phyloP scores from a whole-genome alignment of 371 early-diverging fungal species.

The Vairimorpha apis region DNA sequence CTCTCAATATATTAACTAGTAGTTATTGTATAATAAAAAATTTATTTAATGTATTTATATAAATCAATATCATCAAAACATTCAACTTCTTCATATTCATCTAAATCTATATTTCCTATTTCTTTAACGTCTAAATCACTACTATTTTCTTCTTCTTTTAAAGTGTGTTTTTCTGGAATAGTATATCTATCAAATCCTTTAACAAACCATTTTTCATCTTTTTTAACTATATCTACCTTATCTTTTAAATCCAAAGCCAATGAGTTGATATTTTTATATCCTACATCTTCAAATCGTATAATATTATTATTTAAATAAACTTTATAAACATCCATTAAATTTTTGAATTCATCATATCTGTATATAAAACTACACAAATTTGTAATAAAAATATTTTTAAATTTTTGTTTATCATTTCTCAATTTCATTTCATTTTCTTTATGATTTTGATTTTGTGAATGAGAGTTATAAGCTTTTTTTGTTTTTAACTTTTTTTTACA shows the following conservation, averaged over 20 bases:
- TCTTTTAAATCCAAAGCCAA: background rate
- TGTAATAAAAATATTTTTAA: conserved; percentile 18
- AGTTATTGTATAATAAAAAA: no score
- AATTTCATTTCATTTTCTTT: conserved; percentile 1
- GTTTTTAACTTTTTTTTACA: conserved; percentile 28
- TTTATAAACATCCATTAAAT: conserved; percentile 25
- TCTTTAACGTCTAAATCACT: background rate
- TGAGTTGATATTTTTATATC: conserved; percentile 6
- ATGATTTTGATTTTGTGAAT: conserved; percentile 2
- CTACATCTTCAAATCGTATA: conserved; percentile 15
- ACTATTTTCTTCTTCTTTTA: background rate
- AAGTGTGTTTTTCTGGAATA: background rate
- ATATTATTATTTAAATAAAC: conserved; percentile 10
- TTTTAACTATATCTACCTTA: background rate
- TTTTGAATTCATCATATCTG: conserved; percentile 21
- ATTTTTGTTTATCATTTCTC: background rate
- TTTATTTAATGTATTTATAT: no score
- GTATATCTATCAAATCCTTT: conserved; percentile 1
- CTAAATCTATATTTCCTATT: background rate
- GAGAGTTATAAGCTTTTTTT: conserved; percentile 33
- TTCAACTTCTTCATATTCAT: background rate
- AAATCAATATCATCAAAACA: no score
- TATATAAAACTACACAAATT: conserved; percentile 23
- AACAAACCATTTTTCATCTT: background rate
- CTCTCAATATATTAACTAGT: no score